A percentile compares a stretch with the other conserved stretches of the same genome.
phyloP scores from a whole-genome alignment of 2,329 filamentous ascomycete genomes.

The Didymella keratinophila region DNA sequence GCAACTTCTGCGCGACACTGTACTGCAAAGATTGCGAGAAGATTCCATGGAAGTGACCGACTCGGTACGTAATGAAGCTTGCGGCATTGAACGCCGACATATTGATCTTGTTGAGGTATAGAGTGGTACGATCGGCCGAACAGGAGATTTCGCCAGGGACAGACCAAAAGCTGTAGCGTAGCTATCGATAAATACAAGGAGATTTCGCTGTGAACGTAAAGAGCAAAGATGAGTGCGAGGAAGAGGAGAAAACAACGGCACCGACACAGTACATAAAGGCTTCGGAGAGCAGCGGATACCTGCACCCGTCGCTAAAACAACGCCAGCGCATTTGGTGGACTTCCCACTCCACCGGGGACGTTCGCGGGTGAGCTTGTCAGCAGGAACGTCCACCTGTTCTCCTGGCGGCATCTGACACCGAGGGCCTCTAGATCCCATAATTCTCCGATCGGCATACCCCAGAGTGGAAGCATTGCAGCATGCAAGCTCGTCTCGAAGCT shows the following conservation, averaged over 20 bases:
- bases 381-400: conserved; percentile 57
- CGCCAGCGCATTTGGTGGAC: conserved; percentile 40
- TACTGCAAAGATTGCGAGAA: conserved; percentile 20
- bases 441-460: conserved; percentile 47
- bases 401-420: conserved; percentile 37
- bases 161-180: not conserved
- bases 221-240: not conserved
- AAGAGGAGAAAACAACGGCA: not conserved
- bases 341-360: conserved; percentile 40
- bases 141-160: not conserved
- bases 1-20: conserved; percentile 15
- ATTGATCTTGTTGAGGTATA: not conserved
- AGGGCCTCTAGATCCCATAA: conserved; percentile 47
- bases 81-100: not conserved
- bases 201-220: not conserved
- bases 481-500: conserved; percentile 23
- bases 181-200: not conserved
- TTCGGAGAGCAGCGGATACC: not conserved
- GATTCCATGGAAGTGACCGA: conserved; percentile 12
- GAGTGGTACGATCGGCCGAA: not conserved
- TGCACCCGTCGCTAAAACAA: conserved; percentile 21
- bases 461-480: conserved; percentile 35
- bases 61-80: not conserved
- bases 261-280: not conserved
- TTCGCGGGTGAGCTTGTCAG: conserved; percentile 61